phyloP scores from a whole-genome alignment of 2,329 filamentous ascomycete species.

The Colletotrichum acutatum region DNA sequence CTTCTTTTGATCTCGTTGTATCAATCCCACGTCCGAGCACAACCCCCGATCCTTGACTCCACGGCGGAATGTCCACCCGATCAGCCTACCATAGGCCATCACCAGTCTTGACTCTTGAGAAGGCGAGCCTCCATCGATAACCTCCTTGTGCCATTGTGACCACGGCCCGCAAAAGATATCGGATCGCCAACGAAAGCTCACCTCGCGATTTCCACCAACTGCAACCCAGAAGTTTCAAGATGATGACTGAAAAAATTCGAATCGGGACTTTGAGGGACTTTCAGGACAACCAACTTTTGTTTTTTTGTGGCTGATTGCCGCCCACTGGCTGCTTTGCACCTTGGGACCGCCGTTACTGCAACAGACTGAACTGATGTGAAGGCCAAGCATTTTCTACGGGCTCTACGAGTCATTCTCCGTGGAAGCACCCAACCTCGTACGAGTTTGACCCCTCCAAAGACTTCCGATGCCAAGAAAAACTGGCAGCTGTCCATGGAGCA shows the following conservation, averaged over 20 bases:
- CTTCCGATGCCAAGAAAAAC: conserved; percentile 30
- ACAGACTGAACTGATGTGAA: not conserved
- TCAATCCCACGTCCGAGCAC: not conserved
- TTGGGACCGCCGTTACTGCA: not conserved
- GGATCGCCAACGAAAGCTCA: conserved; percentile 8
- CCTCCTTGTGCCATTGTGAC: not conserved
- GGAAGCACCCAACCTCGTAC: conserved; percentile 26
- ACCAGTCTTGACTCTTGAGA: not conserved
- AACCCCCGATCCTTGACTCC: not conserved
- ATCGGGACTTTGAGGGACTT: not conserved
- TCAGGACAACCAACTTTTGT: not conserved
- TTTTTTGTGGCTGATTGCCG: not conserved
- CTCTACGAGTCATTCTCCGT: conserved; percentile 25
- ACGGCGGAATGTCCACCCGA: not conserved
- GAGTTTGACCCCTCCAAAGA: conserved; percentile 16
- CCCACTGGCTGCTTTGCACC: not conserved
- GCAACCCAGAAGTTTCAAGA: conserved; percentile 25
- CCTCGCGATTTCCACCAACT: conserved; percentile 18
- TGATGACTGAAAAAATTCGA: conserved; percentile 16
- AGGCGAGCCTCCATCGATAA: not conserved
- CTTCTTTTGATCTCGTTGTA: not conserved
- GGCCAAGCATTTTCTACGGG: conserved; percentile 4
- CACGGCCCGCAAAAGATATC: not conserved
- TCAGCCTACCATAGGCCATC: not conserved
- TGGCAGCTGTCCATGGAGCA: conserved; percentile 14